These are phyloP conservation scores for Podila verticillata DNA, from an alignment of 192 early-diverging fungal species.

Conservation along the genomic window DNA sequence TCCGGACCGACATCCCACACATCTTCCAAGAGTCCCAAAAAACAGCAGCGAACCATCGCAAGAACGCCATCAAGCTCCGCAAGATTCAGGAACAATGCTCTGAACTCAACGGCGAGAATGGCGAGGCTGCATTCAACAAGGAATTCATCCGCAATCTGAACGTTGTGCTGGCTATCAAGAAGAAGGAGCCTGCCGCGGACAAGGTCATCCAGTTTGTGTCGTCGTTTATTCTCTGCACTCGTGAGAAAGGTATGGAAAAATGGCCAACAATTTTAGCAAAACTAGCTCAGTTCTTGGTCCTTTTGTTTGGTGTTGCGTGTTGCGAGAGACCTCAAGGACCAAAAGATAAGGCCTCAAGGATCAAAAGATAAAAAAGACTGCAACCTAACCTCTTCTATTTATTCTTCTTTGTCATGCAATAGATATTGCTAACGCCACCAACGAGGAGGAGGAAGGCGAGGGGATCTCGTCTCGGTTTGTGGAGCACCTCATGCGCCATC, in stretches of 20 bases:
- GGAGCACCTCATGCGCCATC: constrained; percentile 72
- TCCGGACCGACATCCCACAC: constrained; percentile 62
- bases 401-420: neutral
- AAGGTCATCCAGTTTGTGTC: constrained; percentile 78
- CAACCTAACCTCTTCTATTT: no score
- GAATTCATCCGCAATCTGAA: constrained; percentile 85
- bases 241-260: constrained; percentile 63
- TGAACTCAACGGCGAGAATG: constrained; percentile 48
- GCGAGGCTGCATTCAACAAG: constrained; percentile 76
- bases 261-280: neutral
- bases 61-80: constrained; percentile 75
- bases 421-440: constrained; percentile 37
- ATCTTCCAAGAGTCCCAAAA: constrained; percentile 84
- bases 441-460: constrained; percentile 52
- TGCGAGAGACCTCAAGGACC: neutral
- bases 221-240: constrained; percentile 75
- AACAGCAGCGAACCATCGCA: constrained; percentile 71
- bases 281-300: neutral
- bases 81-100: constrained; percentile 75
- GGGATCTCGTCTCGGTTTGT: constrained; percentile 76
- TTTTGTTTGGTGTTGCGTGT: neutral
- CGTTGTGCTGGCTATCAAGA: constrained; percentile 79
- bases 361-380: no score
- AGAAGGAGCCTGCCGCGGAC: constrained; percentile 76
- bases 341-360: neutral